Evolutionary conservation across 345 rosid species (phyloP).

Genomic region (Nasturtium officinale): DNA sequence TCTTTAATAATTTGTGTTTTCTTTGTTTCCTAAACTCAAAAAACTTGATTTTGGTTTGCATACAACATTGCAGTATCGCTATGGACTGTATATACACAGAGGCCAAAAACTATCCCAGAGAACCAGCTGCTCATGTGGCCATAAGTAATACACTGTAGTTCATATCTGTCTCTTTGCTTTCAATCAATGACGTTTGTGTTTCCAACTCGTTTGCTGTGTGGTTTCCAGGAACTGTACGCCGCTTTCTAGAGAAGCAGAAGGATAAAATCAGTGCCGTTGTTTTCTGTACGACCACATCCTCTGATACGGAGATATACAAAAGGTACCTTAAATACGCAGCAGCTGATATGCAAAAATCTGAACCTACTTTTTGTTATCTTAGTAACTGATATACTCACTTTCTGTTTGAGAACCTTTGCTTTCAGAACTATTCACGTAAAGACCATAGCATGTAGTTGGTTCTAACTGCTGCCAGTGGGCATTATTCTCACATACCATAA

Average conservation of each 20-base stretch:
- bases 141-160: constrained; percentile 75
- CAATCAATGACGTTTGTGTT: neutral
- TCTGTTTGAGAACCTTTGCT: constrained; percentile 2
- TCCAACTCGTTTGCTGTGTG: constrained; percentile 26
- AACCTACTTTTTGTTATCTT: neutral
- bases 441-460: constrained; percentile 20
- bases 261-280: constrained; percentile 86
- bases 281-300: constrained; percentile 76
- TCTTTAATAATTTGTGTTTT: constrained; percentile 14
- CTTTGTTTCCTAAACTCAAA: constrained; percentile 24
- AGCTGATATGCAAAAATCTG: constrained; percentile 8
- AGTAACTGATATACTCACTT: constrained; percentile 8
- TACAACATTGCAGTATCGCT: constrained; percentile 70
- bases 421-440: constrained; percentile 2
- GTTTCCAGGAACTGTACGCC: constrained; percentile 84
- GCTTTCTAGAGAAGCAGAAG: constrained; percentile 91
- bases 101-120: constrained; percentile 94
- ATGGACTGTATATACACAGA: constrained; percentile 94
- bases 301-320: constrained; percentile 94
- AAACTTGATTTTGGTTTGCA: constrained; percentile 41
- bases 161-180: constrained; percentile 13
- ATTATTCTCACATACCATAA: neutral
- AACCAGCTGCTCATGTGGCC: constrained; percentile 98
- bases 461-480: neutral
- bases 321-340: constrained; percentile 51